A percentile compares a stretch with the other conserved stretches of the same genome.
Evolutionary conservation across 192 early-diverging fungal species (phyloP).

Genomic region (Backusella liffmaniae): DNA sequence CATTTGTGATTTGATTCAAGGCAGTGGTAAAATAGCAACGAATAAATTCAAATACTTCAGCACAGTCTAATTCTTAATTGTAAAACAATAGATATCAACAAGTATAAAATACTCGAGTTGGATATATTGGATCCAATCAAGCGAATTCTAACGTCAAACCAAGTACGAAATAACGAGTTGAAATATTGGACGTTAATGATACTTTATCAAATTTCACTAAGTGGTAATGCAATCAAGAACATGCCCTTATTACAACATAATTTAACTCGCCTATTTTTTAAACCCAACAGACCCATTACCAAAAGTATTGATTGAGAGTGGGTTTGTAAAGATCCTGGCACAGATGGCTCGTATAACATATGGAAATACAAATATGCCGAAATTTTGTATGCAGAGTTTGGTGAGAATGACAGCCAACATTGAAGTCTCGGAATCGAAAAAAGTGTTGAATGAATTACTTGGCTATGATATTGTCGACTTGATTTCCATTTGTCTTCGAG

Average conservation of each 20-base stretch:
- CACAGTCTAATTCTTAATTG: neutral
- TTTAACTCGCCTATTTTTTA: neutral
- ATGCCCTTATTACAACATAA: neutral
- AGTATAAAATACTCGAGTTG: slow-evolving; percentile 54
- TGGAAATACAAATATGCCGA: slow-evolving; percentile 83
- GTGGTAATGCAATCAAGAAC: slow-evolving; percentile 43
- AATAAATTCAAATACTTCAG: neutral
- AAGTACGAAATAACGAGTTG: slow-evolving; percentile 67
- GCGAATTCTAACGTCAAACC: slow-evolving; percentile 49
- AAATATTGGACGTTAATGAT: slow-evolving; percentile 81
- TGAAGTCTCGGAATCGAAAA: slow-evolving; percentile 43
- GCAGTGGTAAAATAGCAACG: slow-evolving; percentile 44
- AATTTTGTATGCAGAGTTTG: slow-evolving; percentile 73
- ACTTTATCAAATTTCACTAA: slow-evolving; percentile 67
- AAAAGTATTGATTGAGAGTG: slow-evolving; percentile 45
- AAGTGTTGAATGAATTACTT: slow-evolving; percentile 52
- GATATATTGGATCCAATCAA: slow-evolving; percentile 62
- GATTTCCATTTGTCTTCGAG: slow-evolving; percentile 64
- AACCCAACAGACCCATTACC: slow-evolving; percentile 50
- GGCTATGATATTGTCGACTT: slow-evolving; percentile 68
- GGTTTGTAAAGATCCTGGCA: slow-evolving; percentile 59
- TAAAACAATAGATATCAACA: slow-evolving; percentile 50
- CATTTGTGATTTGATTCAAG: slow-evolving; percentile 66
- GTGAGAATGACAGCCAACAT: slow-evolving; percentile 66
- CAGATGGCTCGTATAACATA: slow-evolving; percentile 72